Conservation (phyloP, 2,329 filamentous ascomycete genomes). For the Penicillium concentricum region DNA sequence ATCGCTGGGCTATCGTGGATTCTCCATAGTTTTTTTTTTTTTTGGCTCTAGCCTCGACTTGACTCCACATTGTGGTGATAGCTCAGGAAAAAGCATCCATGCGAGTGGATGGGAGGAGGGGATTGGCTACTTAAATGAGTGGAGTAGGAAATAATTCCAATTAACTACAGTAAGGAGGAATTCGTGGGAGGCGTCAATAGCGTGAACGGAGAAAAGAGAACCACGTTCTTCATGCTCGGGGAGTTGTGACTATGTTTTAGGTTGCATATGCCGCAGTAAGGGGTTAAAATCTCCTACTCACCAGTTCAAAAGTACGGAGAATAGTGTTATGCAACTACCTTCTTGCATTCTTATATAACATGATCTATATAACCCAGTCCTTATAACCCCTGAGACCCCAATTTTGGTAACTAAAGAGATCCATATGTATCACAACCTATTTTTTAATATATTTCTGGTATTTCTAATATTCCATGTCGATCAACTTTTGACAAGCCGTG, state of each 20-base stretch:
- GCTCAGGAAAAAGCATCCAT: conserved; percentile 4
- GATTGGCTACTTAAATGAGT: background rate
- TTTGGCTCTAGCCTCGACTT: background rate
- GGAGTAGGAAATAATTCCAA: background rate
- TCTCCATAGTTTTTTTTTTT: conserved; percentile 16
- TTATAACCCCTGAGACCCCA: background rate
- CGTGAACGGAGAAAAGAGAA: background rate
- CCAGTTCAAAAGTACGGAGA: background rate
- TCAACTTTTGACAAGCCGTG: conserved; percentile 3
- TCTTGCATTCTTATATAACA: background rate
- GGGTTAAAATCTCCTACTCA: background rate
- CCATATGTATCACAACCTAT: background rate
- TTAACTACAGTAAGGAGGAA: background rate
- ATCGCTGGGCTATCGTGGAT: background rate
- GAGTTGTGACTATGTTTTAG: background rate
- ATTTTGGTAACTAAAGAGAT: background rate
- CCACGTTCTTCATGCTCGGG: background rate
- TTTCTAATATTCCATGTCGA: background rate
- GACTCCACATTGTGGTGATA: conserved; percentile 1
- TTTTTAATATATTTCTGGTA: background rate
- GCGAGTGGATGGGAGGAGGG: background rate
- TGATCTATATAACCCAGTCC: too few relatives aligned
- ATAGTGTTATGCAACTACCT: background rate
- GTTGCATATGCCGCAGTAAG: background rate
- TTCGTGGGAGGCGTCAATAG: conserved; percentile 4